A percentile compares a stretch with the other conserved stretches of the same genome.
Evolutionary conservation across 1,284 basidiomycete species (phyloP).

Genomic region (Phlebopus sp.): DNA sequence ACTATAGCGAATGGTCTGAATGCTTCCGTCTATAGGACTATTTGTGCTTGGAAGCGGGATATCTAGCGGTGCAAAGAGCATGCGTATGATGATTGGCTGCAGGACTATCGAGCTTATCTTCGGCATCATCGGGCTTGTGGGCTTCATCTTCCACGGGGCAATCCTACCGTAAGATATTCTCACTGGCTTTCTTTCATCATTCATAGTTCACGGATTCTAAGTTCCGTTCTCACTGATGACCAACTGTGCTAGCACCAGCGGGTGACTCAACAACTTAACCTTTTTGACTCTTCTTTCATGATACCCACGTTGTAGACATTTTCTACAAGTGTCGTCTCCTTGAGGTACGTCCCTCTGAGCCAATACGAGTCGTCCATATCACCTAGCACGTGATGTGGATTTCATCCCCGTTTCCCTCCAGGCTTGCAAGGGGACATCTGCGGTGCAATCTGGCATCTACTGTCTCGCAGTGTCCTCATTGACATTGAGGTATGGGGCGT

Average conservation of each 20-base stretch:
- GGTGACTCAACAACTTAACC: conserved; percentile 1
- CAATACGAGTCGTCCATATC: background rate
- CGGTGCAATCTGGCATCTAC: conserved; percentile 16
- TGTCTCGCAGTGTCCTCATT: conserved; percentile 14
- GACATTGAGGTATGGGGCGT: conserved; percentile 21
- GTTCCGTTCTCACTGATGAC: conserved; percentile 15
- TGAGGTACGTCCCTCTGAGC: conserved; percentile 8
- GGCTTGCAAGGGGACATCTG: conserved; percentile 14
- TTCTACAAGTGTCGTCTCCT: conserved; percentile 8
- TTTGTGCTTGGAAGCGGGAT: conserved; percentile 39
- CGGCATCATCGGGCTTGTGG: conserved; percentile 33
- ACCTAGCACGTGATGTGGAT: conserved; percentile 6
- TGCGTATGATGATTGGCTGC: conserved; percentile 38
- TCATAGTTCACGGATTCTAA: background rate
- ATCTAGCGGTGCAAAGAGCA: conserved; percentile 37
- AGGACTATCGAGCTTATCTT: conserved; percentile 39
- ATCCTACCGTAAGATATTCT: conserved; percentile 12
- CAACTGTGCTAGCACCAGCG: conserved; percentile 14
- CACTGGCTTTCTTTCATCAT: background rate
- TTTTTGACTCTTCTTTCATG: background rate
- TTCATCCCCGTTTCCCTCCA: conserved; percentile 20
- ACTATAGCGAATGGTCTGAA: conserved; percentile 32
- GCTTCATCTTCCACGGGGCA: conserved; percentile 14
- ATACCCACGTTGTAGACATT: conserved; percentile 13
- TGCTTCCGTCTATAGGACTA: conserved; percentile 27